Conservation (phyloP, 2,329 filamentous ascomycete genomes). For the Aspergillus ochraceus region DNA sequence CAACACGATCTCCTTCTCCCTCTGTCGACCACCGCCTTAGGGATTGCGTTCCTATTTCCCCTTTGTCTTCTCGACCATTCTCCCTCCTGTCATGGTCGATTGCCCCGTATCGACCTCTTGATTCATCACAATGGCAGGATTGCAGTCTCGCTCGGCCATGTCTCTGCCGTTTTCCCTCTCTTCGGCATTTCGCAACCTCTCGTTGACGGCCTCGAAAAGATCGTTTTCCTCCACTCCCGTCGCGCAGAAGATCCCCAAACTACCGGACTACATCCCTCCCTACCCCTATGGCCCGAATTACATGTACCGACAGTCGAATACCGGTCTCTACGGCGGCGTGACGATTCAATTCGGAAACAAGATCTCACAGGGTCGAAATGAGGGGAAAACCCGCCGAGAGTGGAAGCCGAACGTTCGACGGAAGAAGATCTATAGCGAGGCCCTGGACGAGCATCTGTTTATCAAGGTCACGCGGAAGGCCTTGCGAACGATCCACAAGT, state of each 20-base stretch:
- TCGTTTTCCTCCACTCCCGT: slow-evolving; percentile 39
- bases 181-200: slow-evolving; percentile 40
- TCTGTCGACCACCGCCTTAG: slow-evolving; percentile 1
- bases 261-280: slow-evolving; percentile 43
- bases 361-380: slow-evolving; percentile 50
- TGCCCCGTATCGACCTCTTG: slow-evolving; percentile 1
- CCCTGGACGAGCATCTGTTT: slow-evolving; percentile 42
- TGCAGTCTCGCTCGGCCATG: slow-evolving; percentile 31
- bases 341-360: slow-evolving; percentile 52
- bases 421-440: slow-evolving; percentile 48
- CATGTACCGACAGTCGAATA: slow-evolving; percentile 48
- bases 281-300: slow-evolving; percentile 49
- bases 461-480: slow-evolving; percentile 49
- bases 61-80: not conserved
- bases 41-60: not conserved
- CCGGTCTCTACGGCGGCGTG: slow-evolving; percentile 49
- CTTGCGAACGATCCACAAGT: slow-evolving; percentile 68
- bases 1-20: slow-evolving; percentile 3
- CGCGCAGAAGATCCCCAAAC: slow-evolving; percentile 30
- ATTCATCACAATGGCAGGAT: slow-evolving; percentile 31
- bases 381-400: slow-evolving; percentile 49
- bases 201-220: slow-evolving; percentile 37
- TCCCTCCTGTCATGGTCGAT: slow-evolving; percentile 18
- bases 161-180: slow-evolving; percentile 36
- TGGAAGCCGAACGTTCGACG: slow-evolving; percentile 52